Base-by-base conservation (phyloP, 805 yeast genomes). In the Yamadazyma philogaea region DNA sequence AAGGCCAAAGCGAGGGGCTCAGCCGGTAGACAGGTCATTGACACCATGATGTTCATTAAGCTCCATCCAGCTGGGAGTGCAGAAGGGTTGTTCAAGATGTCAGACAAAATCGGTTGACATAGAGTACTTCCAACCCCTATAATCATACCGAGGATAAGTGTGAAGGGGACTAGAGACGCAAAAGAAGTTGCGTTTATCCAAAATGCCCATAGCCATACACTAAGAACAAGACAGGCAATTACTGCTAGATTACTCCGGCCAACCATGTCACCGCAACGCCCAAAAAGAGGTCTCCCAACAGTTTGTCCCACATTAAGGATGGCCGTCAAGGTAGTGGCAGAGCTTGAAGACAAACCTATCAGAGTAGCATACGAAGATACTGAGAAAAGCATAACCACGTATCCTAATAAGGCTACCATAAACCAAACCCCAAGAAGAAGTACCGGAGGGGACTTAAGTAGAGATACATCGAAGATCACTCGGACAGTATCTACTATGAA, bases 1-100 rank as follows among this genome's bases (percentile, higher is more conserved):
- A 79, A 54, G 2, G 78, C 68, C 43, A 80, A 71, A 0, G 79
- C 84, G 38, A 79, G 72, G 6, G 77, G 70, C 58, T 80, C 86
- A 3, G 79, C 65, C 1, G 72, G 68, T 18, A 80, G 56, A 4
- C 72, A 56, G 22, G 66, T 56, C 3, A 58, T 34, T 3, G 59
- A 46, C 6, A 57, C 64, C 5, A 60, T 47, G n/a, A 68, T 57
- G 45, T 68, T 69, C 43, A 68, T 43, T 0, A 61, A 63, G 2
- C 69, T 57, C 74, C 74, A 69, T 2, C 64, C 72, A 4, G 71
- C 64, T 1, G 72, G 65, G 15, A 65, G 46, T 40, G 57, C 31
- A 8, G 19, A 11, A 1, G 51, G 49, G 14, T 43, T 47, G 17
- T 48, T 50, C 27, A 61, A 34, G 4, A 57, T 43, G 48, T 57